Evolutionary conservation across 164 flowering plant species (phyloP).

Genomic region (Buxus sempervirens): DNA sequence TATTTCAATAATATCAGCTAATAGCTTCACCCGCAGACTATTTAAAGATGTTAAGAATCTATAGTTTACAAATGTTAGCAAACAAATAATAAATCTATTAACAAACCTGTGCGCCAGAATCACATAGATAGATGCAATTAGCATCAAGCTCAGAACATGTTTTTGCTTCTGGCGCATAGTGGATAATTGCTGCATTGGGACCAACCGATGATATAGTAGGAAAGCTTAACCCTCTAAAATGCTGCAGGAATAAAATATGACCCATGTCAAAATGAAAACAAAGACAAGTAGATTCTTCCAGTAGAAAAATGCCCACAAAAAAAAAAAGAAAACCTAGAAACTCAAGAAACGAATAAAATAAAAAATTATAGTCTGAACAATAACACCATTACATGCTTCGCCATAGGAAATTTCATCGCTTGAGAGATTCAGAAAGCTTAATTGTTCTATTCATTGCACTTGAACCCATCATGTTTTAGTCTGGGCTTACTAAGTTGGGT

Average conservation of each 20-base stretch:
- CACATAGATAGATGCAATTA: conserved; percentile 73
- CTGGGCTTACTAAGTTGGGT: no score
- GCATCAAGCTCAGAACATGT: conserved; percentile 89
- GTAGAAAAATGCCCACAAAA: no score
- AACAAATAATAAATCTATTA: neutral
- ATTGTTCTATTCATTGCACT: no score
- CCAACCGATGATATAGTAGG: conserved; percentile 98
- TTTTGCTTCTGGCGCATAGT: conserved; percentile 66
- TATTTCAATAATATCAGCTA: neutral
- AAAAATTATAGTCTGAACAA: no score
- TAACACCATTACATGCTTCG: no score
- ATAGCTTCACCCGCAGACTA: neutral
- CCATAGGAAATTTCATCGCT: no score
- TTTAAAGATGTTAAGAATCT: neutral
- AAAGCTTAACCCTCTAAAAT: conserved; percentile 90
- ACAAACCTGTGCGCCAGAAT: conserved; percentile 96
- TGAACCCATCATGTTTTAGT: no score
- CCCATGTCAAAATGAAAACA: neutral
- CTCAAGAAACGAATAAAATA: no score
- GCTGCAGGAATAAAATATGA: conserved; percentile 42
- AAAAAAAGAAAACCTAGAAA: no score
- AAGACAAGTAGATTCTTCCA: no score
- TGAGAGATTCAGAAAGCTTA: no score
- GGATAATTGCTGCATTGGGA: conserved; percentile 92
- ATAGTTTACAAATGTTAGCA: no score